These are phyloP conservation scores for Exidia glandulosa DNA, from an alignment of 768 basidiomycete species.

Conservation along the genomic window DNA sequence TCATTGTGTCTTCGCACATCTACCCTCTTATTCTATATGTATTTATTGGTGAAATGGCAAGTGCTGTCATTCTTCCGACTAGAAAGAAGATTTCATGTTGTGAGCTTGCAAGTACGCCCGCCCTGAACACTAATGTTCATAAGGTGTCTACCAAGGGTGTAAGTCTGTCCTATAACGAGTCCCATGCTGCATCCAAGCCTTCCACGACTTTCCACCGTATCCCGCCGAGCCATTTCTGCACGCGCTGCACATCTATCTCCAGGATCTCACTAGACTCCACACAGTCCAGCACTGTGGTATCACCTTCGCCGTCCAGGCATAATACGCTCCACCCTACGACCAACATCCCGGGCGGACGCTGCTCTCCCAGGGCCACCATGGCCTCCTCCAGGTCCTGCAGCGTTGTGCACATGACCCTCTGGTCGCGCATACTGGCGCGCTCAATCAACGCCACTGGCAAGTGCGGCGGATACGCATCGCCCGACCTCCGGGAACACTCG, in stretches of 20 bases:
- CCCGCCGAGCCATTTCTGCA: slow-evolving; percentile 52
- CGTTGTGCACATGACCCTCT: slow-evolving; percentile 73
- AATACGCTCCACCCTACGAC: slow-evolving; percentile 87
- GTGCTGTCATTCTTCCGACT: no score
- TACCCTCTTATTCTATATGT: no score
- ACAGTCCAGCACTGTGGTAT: slow-evolving; percentile 62
- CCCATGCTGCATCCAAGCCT: slow-evolving; percentile 42
- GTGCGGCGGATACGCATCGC: slow-evolving; percentile 68
- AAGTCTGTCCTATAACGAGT: no score
- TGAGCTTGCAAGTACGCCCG: no score
- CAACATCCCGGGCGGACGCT: slow-evolving; percentile 94
- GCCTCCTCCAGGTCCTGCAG: slow-evolving; percentile 58
- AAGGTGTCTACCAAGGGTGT: no score
- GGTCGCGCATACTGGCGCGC: slow-evolving; percentile 88
- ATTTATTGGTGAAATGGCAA: no score
- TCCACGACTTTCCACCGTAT: slow-evolving; percentile 53
- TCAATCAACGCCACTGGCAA: slow-evolving; percentile 90
- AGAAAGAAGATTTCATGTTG: no score
- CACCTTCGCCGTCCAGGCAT: slow-evolving; percentile 61
- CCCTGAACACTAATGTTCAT: no score
- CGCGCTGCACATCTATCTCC: slow-evolving; percentile 33
- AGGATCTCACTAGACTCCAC: slow-evolving; percentile 22
- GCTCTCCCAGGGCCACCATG: slow-evolving; percentile 65
- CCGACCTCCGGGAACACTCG: slow-evolving; percentile 28
- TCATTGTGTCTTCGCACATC: no score